A percentile compares a stretch with the other conserved stretches of the same genome.
These are phyloP conservation scores for Cnidoscolus chayamansa DNA, from an alignment of 441 rosid genomes.

Conservation along the genomic window DNA sequence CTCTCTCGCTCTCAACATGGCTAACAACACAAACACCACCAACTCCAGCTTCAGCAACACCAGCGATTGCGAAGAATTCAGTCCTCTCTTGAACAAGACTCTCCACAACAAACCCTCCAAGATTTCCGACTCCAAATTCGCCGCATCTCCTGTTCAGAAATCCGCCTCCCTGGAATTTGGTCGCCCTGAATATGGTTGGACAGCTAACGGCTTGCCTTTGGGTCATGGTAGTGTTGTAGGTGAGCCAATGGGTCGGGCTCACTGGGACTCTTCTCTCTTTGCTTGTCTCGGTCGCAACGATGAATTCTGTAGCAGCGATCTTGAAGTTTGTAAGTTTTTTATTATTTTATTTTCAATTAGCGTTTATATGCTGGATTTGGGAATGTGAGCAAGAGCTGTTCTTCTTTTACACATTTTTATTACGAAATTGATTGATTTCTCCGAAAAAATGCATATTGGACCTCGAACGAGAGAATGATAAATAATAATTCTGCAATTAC, in stretches of 20 bases:
- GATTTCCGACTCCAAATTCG: constrained; percentile 16
- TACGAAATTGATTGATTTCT: background rate
- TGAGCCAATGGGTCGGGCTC: constrained; percentile 70
- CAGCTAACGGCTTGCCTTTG: constrained; percentile 79
- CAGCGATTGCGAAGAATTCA: constrained; percentile 49
- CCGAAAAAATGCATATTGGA: background rate
- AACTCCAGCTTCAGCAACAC: constrained; percentile 18
- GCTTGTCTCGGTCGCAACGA: constrained; percentile 85
- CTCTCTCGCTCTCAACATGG: constrained; percentile 32
- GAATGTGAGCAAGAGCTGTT: background rate
- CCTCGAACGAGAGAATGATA: background rate
- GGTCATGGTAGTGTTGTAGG: constrained; percentile 70
- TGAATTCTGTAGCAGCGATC: constrained; percentile 95
- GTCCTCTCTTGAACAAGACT: constrained; percentile 60
- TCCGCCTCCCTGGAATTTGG: constrained; percentile 12
- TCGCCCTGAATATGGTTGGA: constrained; percentile 53
- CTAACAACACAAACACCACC: constrained; percentile 23
- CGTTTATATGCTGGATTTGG: background rate
- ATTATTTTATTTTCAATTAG: background rate
- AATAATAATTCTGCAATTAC: background rate
- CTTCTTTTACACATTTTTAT: background rate
- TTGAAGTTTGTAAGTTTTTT: constrained; percentile 90
- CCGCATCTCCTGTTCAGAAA: constrained; percentile 24
- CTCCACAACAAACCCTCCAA: constrained; percentile 31
- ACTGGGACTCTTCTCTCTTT: constrained; percentile 71